These are phyloP conservation scores for Parsonsia alboflavescens DNA, from an alignment of 257 asterid genomes.

Conservation along the genomic window DNA sequence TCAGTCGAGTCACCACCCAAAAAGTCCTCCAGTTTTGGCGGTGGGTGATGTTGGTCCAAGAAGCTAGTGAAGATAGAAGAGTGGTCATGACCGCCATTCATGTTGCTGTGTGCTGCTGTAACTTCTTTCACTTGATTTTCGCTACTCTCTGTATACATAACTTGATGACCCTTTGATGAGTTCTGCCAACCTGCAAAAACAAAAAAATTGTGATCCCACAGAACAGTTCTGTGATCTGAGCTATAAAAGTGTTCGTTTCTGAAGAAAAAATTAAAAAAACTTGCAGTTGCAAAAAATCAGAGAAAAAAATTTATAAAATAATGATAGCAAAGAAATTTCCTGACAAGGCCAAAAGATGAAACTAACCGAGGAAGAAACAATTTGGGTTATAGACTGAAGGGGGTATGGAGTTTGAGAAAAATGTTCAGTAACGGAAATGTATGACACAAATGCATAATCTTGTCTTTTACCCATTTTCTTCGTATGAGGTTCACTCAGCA, in stretches of 20 bases:
- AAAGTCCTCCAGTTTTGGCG: constrained; percentile 89
- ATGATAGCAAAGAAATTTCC: too few relatives aligned
- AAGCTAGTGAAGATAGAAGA: constrained; percentile 33
- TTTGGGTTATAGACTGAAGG: constrained; percentile 5
- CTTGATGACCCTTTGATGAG: constrained; percentile 32
- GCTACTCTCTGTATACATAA: constrained; percentile 11
- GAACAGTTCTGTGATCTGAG: constrained; percentile 8
- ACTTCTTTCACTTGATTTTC: constrained; percentile 12
- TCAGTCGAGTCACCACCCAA: constrained; percentile 70
- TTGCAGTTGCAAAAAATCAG: neutral
- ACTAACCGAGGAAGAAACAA: constrained; percentile 1
- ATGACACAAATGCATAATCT: constrained; percentile 22
- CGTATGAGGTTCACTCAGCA: constrained; percentile 30
- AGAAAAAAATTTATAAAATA: neutral
- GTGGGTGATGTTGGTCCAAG: constrained; percentile 43
- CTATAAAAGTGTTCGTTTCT: too few relatives aligned
- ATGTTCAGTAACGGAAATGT: constrained; percentile 20
- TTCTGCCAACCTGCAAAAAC: constrained; percentile 49
- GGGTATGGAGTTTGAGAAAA: constrained; percentile 4
- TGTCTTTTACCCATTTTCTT: constrained; percentile 44
- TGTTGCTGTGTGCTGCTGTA: constrained; percentile 13
- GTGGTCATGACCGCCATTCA: constrained; percentile 17
- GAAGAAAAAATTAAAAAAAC: neutral
- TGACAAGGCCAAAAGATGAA: neutral
- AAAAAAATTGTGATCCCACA: too few relatives aligned